phyloP scores from a whole-genome alignment of 306 rosid species.

The Cucurbita maxima region DNA sequence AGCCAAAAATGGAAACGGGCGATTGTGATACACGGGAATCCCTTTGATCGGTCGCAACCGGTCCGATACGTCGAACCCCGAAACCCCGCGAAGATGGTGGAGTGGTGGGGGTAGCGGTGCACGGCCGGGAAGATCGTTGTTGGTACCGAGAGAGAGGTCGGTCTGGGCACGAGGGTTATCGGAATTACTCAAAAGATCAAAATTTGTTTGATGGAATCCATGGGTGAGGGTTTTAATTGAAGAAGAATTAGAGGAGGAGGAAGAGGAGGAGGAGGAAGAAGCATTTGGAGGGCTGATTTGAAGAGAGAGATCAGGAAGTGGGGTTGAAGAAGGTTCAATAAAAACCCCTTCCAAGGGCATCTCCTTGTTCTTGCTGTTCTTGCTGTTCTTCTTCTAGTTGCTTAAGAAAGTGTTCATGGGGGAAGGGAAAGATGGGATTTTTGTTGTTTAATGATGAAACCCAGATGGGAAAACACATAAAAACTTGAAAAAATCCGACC shows the following conservation, averaged over 20 bases:
- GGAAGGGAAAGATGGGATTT: not conserved
- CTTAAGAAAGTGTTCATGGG: not conserved
- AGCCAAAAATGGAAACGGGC: conserved; percentile 63
- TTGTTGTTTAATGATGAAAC: not conserved
- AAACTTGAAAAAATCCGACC: conserved; percentile 2
- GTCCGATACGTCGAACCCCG: conserved; percentile 34
- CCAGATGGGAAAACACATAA: not conserved
- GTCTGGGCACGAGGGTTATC: conserved; percentile 29
- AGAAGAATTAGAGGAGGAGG: conserved; percentile 8
- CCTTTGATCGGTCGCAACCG: conserved; percentile 69
- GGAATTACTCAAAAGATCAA: conserved; percentile 11
- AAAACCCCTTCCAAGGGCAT: conserved; percentile 92
- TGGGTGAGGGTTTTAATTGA: conserved; percentile 5
- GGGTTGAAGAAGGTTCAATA: conserved; percentile 41
- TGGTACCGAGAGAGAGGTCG: conserved; percentile 55
- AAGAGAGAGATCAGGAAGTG: conserved; percentile 82
- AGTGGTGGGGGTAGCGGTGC: not conserved
- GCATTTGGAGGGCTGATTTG: conserved; percentile 64
- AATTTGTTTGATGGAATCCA: not conserved
- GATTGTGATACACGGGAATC: conserved; percentile 78
- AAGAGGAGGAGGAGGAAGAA: conserved; percentile 13
- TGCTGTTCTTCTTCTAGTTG: not conserved
- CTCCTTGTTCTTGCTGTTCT: conserved; percentile 17
- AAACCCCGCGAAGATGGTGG: conserved; percentile 25
- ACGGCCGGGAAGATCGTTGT: conserved; percentile 16